Evolutionary conservation across 2,329 filamentous ascomycete species (phyloP), one percentile per base, ranked within the genome.

Genomic region (Hypoxylon sp.): DNA sequence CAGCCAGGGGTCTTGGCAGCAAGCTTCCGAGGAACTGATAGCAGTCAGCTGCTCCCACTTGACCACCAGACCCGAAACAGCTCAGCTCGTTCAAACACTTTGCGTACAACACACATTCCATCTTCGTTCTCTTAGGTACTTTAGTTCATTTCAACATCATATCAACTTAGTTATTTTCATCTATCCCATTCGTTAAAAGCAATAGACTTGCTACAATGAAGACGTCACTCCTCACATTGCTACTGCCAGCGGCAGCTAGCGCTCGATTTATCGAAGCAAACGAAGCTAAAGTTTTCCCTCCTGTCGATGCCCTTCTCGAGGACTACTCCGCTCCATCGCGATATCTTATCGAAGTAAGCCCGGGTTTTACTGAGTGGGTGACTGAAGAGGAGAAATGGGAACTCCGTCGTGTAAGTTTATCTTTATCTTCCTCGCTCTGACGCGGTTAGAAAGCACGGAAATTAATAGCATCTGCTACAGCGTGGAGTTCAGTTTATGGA

Each of bases 321-420:
- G 70, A 77, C 70, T 64, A 64, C 32, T 32, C 59, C 53, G 65
- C 74, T 49, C 61, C 72, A 37, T 85, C 90, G 72, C 83, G 83
- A 70, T 95, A 86, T 77, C 84, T 97, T 48, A 89, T 99, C 67
- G 94, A 98, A 81, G 84, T 95, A 24, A 85, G 87, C n/a, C 93
- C 93, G 3, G 93, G 91, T 58, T 85, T 94, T 75, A 94, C 89
- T 22, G 82, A 85, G 83, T 95, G 92, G 91, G 90, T 97, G 30
- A 96, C 92, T 0, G 94, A 98, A 73, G 92, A 97, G 34, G 89
- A 97, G 81, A 99, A 98, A 80, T 97, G 94, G 93, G 89, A 90
- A 77, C 81, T 98, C 68, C 89, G 91, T 74, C 85, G 93, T 70
- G 93, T 96, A 70, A 11, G 69, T 69, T 13, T 59, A 41, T 17